A percentile compares a stretch with the other conserved stretches of the same genome.
These are phyloP conservation scores for Telfairia occidentalis DNA, from an alignment of 331 rosid genomes.

Conservation along the genomic window DNA sequence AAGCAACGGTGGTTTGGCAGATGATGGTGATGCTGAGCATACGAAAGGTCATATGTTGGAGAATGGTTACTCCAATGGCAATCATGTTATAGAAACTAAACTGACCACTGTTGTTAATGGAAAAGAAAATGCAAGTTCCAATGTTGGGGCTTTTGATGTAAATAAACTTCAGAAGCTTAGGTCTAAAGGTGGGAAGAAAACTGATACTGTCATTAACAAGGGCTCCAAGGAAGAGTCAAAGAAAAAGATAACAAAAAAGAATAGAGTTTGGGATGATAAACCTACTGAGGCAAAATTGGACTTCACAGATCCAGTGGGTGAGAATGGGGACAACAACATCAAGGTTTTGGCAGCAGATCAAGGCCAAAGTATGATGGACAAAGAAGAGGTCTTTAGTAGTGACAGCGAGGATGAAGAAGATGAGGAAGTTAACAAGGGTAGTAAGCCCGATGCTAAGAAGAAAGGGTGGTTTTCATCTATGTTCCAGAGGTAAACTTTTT, in stretches of 20 bases:
- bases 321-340: slow-evolving; percentile 37
- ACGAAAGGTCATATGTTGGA: slow-evolving; percentile 40
- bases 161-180: slow-evolving; percentile 84
- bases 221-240: slow-evolving; percentile 62
- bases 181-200: slow-evolving; percentile 63
- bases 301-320: slow-evolving; percentile 60
- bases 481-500: slow-evolving; percentile 68
- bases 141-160: slow-evolving; percentile 91
- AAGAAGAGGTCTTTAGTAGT: slow-evolving; percentile 79
- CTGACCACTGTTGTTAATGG: slow-evolving; percentile 35
- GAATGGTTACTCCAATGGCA: slow-evolving; percentile 51
- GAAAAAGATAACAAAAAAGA: slow-evolving; percentile 62
- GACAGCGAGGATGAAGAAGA: slow-evolving; percentile 73
- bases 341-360: slow-evolving; percentile 69
- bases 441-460: slow-evolving; percentile 71
- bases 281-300: slow-evolving; percentile 61
- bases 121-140: slow-evolving; percentile 60
- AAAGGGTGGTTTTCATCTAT: slow-evolving; percentile 98
- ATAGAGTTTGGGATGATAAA: slow-evolving; percentile 85
- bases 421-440: slow-evolving; percentile 42
- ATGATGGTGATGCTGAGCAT: slow-evolving; percentile 35
- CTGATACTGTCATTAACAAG: slow-evolving; percentile 40
- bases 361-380: slow-evolving; percentile 98
- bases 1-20: slow-evolving; percentile 37
- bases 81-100: slow-evolving; percentile 44